phyloP scores from a whole-genome alignment of 2,329 filamentous ascomycete species.

The Fusarium sp. region DNA sequence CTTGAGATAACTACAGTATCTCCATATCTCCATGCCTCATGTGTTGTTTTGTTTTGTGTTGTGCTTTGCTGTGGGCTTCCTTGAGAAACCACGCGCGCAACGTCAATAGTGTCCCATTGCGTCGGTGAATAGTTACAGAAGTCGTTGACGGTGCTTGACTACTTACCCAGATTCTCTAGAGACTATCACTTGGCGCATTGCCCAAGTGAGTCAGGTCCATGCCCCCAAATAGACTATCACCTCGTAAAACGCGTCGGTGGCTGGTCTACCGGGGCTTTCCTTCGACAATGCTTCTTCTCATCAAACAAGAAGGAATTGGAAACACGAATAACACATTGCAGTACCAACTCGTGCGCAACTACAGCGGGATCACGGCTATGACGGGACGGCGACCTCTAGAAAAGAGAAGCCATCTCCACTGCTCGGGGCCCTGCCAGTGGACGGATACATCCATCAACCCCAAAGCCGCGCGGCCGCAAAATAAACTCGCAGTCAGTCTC shows the following conservation, averaged over 20 bases:
- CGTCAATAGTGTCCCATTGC: not conserved
- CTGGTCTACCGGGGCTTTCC: conserved; percentile 11
- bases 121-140: not conserved
- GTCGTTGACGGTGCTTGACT: not conserved
- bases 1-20: not conserved
- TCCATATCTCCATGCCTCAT: not conserved
- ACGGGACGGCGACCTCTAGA: conserved; percentile 32
- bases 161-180: not conserved
- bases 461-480: conserved; percentile 38
- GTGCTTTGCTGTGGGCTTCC: not conserved
- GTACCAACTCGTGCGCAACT: conserved; percentile 20
- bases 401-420: conserved; percentile 34
- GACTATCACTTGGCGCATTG: not conserved
- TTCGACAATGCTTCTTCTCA: conserved; percentile 5
- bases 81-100: not conserved
- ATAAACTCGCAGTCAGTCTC: conserved; percentile 38
- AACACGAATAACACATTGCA: conserved; percentile 25
- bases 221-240: not conserved
- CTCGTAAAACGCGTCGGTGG: conserved; percentile 28
- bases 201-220: conserved; percentile 5
- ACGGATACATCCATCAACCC: conserved; percentile 24
- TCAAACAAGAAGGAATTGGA: not conserved
- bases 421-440: conserved; percentile 30
- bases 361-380: conserved; percentile 27
- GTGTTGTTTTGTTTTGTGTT: not conserved